Percentiles rank a stretch among this genome's conserved stretches.
These are phyloP conservation scores for Botrytis medusae DNA, from an alignment of 2,329 filamentous ascomycete species.

Conservation along the genomic window DNA sequence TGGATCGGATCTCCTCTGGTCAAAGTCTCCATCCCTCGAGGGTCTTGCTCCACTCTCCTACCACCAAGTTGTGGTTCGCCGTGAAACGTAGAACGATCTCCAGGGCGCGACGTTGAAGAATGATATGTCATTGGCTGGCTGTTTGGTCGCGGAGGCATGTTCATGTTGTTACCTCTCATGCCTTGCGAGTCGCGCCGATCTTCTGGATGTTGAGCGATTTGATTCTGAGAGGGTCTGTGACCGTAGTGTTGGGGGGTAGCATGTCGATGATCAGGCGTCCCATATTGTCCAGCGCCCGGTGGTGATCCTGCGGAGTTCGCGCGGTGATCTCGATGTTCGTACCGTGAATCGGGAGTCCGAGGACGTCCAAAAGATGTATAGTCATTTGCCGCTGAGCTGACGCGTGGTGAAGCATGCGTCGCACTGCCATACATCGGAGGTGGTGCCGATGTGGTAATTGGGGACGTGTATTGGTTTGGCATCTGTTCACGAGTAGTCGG, in stretches of 20 bases:
- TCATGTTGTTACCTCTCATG: constrained; percentile 35
- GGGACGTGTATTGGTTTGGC: constrained; percentile 49
- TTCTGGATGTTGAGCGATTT: constrained; percentile 43
- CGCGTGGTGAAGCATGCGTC: constrained; percentile 42
- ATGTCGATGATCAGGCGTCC: constrained; percentile 57
- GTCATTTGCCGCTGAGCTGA: constrained; percentile 50
- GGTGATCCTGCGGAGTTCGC: constrained; percentile 40
- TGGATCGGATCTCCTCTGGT: constrained; percentile 43
- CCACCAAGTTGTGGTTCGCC: constrained; percentile 30
- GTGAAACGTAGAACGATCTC: constrained; percentile 41
- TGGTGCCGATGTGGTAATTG: constrained; percentile 40
- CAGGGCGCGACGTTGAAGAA: constrained; percentile 46
- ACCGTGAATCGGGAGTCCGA: constrained; percentile 69
- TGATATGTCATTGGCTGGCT: constrained; percentile 39
- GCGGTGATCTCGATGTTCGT: constrained; percentile 48
- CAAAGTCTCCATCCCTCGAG: constrained; percentile 35
- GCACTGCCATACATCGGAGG: constrained; percentile 44
- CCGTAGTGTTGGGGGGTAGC: constrained; percentile 58
- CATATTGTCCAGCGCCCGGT: constrained; percentile 47
- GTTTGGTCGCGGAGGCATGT: constrained; percentile 37
- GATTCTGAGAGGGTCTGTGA: constrained; percentile 43
- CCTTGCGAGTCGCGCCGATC: constrained; percentile 44
- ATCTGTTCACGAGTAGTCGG: constrained; percentile 48
- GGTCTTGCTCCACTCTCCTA: constrained; percentile 28
- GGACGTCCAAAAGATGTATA: constrained; percentile 65